Conservation (phyloP, 495 filamentous ascomycete species). For the Hypoxylon crocopeplum region DNA sequence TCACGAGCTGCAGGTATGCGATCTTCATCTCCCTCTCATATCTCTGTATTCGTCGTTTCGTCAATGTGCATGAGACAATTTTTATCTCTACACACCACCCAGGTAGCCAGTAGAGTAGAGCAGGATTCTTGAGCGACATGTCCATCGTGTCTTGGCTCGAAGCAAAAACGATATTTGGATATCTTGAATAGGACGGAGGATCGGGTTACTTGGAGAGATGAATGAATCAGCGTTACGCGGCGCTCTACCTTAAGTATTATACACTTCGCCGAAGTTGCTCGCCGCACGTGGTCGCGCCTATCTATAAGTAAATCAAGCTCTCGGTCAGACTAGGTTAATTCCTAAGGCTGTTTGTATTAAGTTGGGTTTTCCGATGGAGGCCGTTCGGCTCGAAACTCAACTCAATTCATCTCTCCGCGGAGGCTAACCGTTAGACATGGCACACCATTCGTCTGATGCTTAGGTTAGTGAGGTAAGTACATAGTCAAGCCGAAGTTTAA, state of each 20-base stretch:
- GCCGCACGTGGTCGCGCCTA: constrained; percentile 4
- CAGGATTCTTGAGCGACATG: too few relatives aligned
- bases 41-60: background rate
- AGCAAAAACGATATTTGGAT: too few relatives aligned
- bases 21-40: constrained; percentile 4
- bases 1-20: constrained; percentile 25
- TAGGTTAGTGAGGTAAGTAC: too few relatives aligned
- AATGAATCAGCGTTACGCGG: constrained; percentile 34
- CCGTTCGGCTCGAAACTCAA: constrained; percentile 21
- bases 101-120: too few relatives aligned
- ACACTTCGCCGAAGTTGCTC: constrained; percentile 3
- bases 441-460: too few relatives aligned
- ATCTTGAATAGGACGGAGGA: too few relatives aligned
- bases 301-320: background rate
- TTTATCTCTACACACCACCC: too few relatives aligned
- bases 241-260: background rate
- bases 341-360: constrained; percentile 1
- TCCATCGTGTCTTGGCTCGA: too few relatives aligned
- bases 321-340: constrained; percentile 9
- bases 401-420: background rate
- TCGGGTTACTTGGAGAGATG: background rate
- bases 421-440: too few relatives aligned
- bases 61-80: background rate
- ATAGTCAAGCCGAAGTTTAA: too few relatives aligned
- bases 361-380: constrained; percentile 15